These are phyloP conservation scores for Boletus insuetus DNA, from an alignment of 768 basidiomycete genomes.

Conservation along the genomic window DNA sequence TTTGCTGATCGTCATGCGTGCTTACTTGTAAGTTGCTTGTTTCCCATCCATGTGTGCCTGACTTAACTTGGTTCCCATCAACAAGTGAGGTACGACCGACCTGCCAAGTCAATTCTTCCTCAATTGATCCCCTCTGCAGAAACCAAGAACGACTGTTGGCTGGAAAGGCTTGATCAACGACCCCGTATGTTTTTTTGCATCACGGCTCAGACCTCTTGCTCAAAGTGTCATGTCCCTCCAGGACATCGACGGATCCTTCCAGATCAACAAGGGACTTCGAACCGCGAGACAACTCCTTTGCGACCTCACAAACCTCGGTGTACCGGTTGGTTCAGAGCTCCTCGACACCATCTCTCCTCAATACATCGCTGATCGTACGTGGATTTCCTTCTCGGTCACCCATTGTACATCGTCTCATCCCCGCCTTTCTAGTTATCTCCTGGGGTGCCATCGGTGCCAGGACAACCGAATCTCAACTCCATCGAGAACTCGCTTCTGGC, in stretches of 20 bases:
- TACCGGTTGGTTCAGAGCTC: constrained; percentile 93
- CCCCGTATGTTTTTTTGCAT: constrained; percentile 42
- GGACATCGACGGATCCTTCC: constrained; percentile 90
- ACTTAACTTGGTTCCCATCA: constrained; percentile 34
- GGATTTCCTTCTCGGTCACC: not conserved
- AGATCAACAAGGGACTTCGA: constrained; percentile 95
- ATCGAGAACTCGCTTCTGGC: constrained; percentile 93
- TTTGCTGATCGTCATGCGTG: constrained; percentile 91
- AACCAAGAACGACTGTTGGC: constrained; percentile 96
- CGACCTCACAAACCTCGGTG: constrained; percentile 83
- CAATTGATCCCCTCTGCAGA: constrained; percentile 43
- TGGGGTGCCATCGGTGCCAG: constrained; percentile 98
- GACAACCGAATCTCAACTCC: constrained; percentile 96
- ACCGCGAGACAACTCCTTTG: constrained; percentile 85
- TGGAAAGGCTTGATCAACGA: constrained; percentile 97
- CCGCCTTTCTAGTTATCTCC: constrained; percentile 53
- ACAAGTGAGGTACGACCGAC: constrained; percentile 38
- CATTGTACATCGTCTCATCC: not conserved
- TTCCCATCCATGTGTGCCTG: constrained; percentile 4
- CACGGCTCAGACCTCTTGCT: not conserved
- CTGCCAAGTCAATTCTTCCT: not conserved
- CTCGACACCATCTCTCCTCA: constrained; percentile 85
- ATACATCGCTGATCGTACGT: constrained; percentile 72
- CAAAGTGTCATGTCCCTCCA: not conserved
- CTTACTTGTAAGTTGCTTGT: constrained; percentile 80